These are phyloP conservation scores for Alternaria solani DNA, from an alignment of 2,329 filamentous ascomycete species.

Conservation along the genomic window DNA sequence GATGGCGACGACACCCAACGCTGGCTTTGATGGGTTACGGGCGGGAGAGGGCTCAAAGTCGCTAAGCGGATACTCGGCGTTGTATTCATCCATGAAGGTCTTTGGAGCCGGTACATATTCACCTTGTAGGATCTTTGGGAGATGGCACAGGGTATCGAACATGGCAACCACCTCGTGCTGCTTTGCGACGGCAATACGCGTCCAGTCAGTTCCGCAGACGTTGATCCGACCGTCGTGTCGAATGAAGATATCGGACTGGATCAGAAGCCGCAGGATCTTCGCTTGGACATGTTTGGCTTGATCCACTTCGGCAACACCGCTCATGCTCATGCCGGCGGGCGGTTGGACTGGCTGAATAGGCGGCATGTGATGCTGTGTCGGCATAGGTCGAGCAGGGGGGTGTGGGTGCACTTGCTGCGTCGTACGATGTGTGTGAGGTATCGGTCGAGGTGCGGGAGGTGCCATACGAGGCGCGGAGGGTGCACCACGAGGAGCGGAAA, in stretches of 20 bases:
- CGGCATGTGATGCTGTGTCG: neutral
- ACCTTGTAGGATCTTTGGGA: conserved; percentile 35
- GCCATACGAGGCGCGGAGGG: neutral
- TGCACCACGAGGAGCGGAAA: neutral
- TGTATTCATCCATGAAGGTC: conserved; percentile 33
- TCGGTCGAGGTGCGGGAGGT: neutral
- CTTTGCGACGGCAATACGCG: conserved; percentile 30
- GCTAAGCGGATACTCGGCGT: conserved; percentile 19
- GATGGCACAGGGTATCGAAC: conserved; percentile 39
- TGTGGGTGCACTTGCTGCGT: neutral
- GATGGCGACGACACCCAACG: conserved; percentile 33
- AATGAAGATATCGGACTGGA: conserved; percentile 41
- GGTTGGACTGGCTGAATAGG: neutral
- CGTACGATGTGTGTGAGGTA: neutral
- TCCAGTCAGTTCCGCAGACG: conserved; percentile 35
- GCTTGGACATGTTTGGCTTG: conserved; percentile 35
- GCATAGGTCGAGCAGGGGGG: neutral
- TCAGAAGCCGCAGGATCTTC: conserved; percentile 37
- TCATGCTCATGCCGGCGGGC: conserved; percentile 10
- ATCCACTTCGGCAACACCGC: conserved; percentile 32
- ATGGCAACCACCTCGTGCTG: conserved; percentile 30
- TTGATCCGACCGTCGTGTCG: conserved; percentile 35
- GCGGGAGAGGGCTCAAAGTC: conserved; percentile 37
- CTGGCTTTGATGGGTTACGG: conserved; percentile 16
- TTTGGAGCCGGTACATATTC: conserved; percentile 41